phyloP scores from a whole-genome alignment of 1,284 basidiomycete genomes.

The Ustilago tritici region DNA sequence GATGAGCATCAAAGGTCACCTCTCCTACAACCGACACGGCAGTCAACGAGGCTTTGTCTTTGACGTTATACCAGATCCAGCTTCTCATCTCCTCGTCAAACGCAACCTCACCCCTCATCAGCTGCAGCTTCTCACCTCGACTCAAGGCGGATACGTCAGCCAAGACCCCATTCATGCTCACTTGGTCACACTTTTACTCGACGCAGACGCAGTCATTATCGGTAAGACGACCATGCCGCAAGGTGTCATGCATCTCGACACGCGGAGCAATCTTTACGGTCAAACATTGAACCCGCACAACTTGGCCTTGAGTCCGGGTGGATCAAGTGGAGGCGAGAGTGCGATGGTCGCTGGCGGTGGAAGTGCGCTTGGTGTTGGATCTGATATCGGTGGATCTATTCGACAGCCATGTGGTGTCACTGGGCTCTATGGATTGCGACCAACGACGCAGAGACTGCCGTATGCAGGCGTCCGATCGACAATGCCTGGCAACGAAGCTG shows the following conservation, averaged over 20 bases:
- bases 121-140: conserved; percentile 18
- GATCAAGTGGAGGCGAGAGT: conserved; percentile 53
- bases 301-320: conserved; percentile 51
- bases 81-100: conserved; percentile 23
- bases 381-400: conserved; percentile 52
- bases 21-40: conserved; percentile 33
- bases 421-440: conserved; percentile 50
- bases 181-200: conserved; percentile 29
- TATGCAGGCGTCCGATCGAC: conserved; percentile 40
- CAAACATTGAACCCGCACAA: conserved; percentile 57
- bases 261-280: conserved; percentile 50
- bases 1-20: conserved; percentile 56
- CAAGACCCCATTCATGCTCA: conserved; percentile 26
- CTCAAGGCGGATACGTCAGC: conserved; percentile 35
- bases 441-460: conserved; percentile 39
- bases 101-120: conserved; percentile 20
- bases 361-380: conserved; percentile 40
- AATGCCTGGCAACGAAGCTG: conserved; percentile 51
- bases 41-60: conserved; percentile 55
- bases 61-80: conserved; percentile 44
- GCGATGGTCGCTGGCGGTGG: conserved; percentile 43
- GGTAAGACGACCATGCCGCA: conserved; percentile 60
- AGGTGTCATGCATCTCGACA: conserved; percentile 60
- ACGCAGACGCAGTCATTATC: conserved; percentile 48
- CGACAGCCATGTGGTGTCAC: conserved; percentile 46